Conservation (phyloP, 116 monocot genomes). For the Papilionanthe hybrid region DNA sequence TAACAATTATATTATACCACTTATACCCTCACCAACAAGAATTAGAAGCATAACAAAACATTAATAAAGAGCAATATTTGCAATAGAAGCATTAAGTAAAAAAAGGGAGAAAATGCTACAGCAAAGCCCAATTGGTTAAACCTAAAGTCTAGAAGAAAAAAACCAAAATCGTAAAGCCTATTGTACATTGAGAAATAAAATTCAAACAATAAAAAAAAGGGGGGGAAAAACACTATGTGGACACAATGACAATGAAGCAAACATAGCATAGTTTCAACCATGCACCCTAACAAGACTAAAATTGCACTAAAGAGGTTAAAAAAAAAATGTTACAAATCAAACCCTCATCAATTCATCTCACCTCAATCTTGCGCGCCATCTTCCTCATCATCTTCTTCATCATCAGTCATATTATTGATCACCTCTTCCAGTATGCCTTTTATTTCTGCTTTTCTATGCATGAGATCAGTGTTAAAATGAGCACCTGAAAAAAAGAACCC, state of each 20-base stretch:
- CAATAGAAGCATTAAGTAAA: not conserved
- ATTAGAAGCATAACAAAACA: not conserved
- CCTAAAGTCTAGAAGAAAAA: not conserved
- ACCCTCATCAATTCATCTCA: not conserved
- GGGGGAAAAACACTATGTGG: too few species aligned
- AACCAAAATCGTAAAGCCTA: not conserved
- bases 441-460: slow-evolving; percentile 6
- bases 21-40: not conserved
- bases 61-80: not conserved
- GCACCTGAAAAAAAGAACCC: not conserved
- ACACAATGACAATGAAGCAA: not conserved
- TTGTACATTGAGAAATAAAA: not conserved
- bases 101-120: not conserved
- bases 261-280: not conserved
- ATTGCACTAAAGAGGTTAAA: not conserved
- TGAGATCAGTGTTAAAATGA: slow-evolving; percentile 9
- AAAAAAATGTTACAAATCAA: not conserved
- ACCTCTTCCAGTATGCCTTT: not conserved
- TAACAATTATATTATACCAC: too few species aligned
- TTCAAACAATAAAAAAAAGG: not conserved
- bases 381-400: slow-evolving; percentile 3
- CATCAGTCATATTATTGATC: slow-evolving; percentile 9
- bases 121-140: not conserved
- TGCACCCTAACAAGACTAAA: not conserved
- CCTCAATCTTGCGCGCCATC: not conserved